Percentiles rank a stretch among this genome's conserved stretches.
Conservation (phyloP, 495 filamentous ascomycete genomes). For the Aspergillus bertholletiae region DNA sequence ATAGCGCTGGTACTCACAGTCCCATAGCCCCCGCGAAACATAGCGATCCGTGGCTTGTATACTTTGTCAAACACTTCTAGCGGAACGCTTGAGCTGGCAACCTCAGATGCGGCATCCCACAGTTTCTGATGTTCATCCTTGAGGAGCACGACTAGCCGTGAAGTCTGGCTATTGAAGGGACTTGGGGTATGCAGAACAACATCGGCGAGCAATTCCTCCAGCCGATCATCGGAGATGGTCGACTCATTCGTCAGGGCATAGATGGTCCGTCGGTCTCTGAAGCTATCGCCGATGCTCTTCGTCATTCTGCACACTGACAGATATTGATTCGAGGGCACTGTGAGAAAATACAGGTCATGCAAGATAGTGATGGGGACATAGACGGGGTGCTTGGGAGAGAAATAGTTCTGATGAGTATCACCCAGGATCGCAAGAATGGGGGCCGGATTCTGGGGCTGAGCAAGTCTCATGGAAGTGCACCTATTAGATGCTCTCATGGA, state of each 20-base stretch:
- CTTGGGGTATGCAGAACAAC: slow-evolving; percentile 25
- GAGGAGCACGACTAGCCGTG: slow-evolving; percentile 29
- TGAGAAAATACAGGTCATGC: too few species aligned
- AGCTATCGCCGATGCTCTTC: slow-evolving; percentile 18
- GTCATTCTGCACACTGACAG: too few species aligned
- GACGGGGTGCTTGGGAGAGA: too few species aligned
- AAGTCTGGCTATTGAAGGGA: slow-evolving; percentile 27
- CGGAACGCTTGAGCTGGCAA: slow-evolving; percentile 45
- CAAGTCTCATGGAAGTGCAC: too few species aligned
- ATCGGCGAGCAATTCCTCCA: slow-evolving; percentile 23
- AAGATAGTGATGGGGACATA: too few species aligned
- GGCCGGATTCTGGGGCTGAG: too few species aligned
- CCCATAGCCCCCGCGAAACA: slow-evolving; percentile 16
- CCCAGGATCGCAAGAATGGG: too few species aligned
- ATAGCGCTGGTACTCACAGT: slow-evolving; percentile 8
- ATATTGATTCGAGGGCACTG: too few species aligned
- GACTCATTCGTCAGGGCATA: slow-evolving; percentile 24
- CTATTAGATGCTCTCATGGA: too few species aligned
- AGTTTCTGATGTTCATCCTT: slow-evolving; percentile 27
- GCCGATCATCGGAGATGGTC: slow-evolving; percentile 27
- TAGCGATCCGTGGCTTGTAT: slow-evolving; percentile 11
- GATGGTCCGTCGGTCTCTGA: slow-evolving; percentile 28
- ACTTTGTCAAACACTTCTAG: slow-evolving; percentile 44
- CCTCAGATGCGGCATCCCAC: slow-evolving; percentile 24
- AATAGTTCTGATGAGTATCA: too few species aligned